A percentile compares a stretch with the other conserved stretches of the same genome.
These are phyloP conservation scores for Edaphochlamys debaryana DNA, from an alignment of 139 green algal species.

Conservation along the genomic window DNA sequence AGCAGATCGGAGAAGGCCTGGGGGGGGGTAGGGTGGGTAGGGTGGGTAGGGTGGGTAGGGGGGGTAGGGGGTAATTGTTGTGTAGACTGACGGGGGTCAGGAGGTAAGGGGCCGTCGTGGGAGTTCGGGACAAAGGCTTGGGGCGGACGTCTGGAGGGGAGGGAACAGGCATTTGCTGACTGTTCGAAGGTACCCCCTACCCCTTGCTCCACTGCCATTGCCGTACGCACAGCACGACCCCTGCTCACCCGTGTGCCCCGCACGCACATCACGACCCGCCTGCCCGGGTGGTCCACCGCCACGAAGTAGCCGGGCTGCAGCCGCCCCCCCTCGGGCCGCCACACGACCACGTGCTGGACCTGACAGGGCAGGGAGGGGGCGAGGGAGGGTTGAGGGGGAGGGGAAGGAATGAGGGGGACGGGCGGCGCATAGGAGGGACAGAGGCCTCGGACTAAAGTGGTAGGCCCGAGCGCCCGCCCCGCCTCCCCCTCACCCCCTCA, in stretches of 20 bases:
- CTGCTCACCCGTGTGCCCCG: conserved; percentile 10
- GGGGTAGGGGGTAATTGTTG: background rate
- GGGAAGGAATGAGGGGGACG: background rate
- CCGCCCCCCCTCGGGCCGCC: conserved; percentile 10
- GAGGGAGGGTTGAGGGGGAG: background rate
- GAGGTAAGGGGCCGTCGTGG: too few relatives aligned
- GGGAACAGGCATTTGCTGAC: too few relatives aligned
- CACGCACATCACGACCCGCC: conserved; percentile 27
- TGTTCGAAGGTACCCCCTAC: too few relatives aligned
- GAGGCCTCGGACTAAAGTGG: background rate
- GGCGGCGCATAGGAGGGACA: background rate
- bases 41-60: background rate
- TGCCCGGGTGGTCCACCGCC: conserved; percentile 20
- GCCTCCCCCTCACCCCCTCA: too few relatives aligned
- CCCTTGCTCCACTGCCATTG: too few relatives aligned
- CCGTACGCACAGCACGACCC: too few relatives aligned
- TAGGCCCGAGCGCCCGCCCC: too few relatives aligned
- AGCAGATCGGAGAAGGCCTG: conserved; percentile 31
- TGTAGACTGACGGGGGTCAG: too few relatives aligned
- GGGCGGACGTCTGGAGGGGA: too few relatives aligned
- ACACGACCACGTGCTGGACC: conserved; percentile 12
- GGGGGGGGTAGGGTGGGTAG: background rate
- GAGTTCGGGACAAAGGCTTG: too few relatives aligned
- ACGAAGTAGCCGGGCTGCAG: conserved; percentile 36
- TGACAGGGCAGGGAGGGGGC: background rate